Percentiles rank a stretch among this genome's conserved stretches.
Evolutionary conservation across 805 yeast species (phyloP).

Genomic region (Ascoidea rubescens): DNA sequence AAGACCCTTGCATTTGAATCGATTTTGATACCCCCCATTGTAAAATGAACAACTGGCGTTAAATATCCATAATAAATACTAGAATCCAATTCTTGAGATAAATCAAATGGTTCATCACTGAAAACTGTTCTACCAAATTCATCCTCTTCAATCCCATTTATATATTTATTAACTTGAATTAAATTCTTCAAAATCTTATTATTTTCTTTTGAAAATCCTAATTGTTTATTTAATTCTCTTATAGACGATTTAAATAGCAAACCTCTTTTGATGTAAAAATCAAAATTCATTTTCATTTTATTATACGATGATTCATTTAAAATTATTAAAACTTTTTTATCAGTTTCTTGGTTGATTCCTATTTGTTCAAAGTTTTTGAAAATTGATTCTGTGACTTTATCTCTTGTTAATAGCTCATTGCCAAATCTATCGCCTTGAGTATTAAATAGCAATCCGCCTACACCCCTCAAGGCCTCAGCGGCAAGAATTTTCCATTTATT

Average conservation of each 20-base stretch:
- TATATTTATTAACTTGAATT: slow-evolving; percentile 11
- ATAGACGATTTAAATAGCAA: slow-evolving; percentile 19
- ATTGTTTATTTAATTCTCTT: slow-evolving; percentile 17
- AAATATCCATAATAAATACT: slow-evolving; percentile 32
- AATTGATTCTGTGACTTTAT: slow-evolving; percentile 32
- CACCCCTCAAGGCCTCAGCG: slow-evolving; percentile 46
- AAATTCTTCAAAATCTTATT: slow-evolving; percentile 15
- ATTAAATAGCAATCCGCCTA: slow-evolving; percentile 41
- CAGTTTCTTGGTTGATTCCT: slow-evolving; percentile 16
- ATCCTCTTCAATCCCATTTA: slow-evolving; percentile 15
- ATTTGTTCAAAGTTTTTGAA: slow-evolving; percentile 13
- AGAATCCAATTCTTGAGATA: slow-evolving; percentile 11
- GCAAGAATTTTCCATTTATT: slow-evolving; percentile 39
- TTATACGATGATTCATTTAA: slow-evolving; percentile 30
- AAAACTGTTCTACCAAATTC: slow-evolving; percentile 21
- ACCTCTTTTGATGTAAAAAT: slow-evolving; percentile 31
- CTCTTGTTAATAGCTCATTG: slow-evolving; percentile 41
- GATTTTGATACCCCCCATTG: slow-evolving; percentile 55
- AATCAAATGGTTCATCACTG: slow-evolving; percentile 13
- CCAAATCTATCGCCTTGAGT: slow-evolving; percentile 34
- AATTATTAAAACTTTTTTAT: slow-evolving; percentile 21
- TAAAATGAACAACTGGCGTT: slow-evolving; percentile 52
- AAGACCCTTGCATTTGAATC: slow-evolving; percentile 32
- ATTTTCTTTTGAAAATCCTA: slow-evolving; percentile 13
- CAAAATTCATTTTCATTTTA: slow-evolving; percentile 33